A percentile compares a stretch with the other conserved stretches of the same genome.
phyloP scores from a whole-genome alignment of 768 basidiomycete species.

The Peribolospora baueri region DNA sequence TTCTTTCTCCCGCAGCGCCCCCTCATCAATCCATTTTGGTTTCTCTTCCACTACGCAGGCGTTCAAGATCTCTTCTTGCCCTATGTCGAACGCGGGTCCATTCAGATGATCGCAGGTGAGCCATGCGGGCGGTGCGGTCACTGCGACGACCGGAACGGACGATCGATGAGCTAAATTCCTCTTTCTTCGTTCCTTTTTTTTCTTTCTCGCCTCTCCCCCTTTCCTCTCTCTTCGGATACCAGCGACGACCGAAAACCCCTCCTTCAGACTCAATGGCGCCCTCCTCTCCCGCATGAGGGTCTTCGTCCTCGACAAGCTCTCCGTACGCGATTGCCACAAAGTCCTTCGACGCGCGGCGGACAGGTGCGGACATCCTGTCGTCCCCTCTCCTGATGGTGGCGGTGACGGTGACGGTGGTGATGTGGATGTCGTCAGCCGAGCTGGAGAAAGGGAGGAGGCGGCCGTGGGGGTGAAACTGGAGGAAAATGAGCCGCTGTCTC shows the following conservation, averaged over 20 bases:
- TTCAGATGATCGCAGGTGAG: conserved; percentile 27
- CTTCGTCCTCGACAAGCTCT: conserved; percentile 43
- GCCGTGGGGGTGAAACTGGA: too few species aligned
- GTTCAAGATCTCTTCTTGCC: conserved; percentile 52
- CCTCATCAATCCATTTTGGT: neutral
- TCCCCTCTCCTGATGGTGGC: too few species aligned
- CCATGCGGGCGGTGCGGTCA: too few species aligned
- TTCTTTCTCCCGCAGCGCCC: conserved; percentile 25
- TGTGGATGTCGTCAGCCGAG: too few species aligned
- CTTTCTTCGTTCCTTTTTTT: neutral
- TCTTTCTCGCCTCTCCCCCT: neutral
- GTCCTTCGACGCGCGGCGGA: conserved; percentile 33
- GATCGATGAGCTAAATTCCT: neutral
- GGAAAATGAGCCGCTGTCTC: too few species aligned
- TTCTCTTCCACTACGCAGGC: neutral
- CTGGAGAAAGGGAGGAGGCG: too few species aligned
- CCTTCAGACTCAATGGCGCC: conserved; percentile 26
- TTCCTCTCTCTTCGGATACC: neutral
- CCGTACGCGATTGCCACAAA: conserved; percentile 33
- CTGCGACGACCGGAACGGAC: neutral
- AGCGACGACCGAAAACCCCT: conserved; percentile 74
- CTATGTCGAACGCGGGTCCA: conserved; percentile 49
- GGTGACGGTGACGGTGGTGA: too few species aligned
- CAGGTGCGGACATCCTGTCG: neutral
- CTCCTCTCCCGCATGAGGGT: conserved; percentile 28